Evolutionary conservation across 2,329 filamentous ascomycete species (phyloP), one percentile per base, ranked within the genome.

Genomic region (Bisporella sp.): DNA sequence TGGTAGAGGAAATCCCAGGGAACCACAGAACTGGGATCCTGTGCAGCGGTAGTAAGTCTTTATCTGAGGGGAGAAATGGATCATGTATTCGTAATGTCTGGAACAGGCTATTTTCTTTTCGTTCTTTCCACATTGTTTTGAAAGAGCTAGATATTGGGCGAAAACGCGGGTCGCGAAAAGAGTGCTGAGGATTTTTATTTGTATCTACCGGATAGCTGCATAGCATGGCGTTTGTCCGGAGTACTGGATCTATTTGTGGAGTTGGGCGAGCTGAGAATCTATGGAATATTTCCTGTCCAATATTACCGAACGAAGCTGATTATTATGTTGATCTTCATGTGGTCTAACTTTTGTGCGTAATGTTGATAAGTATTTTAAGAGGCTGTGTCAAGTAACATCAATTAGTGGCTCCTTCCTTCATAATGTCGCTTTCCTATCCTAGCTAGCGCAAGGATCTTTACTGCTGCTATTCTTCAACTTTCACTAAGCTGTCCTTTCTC

Each of bases 21-120:
- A 58, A 45, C 59, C 60, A 12, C 52, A 59, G 44, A 46, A 54
- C 28, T 63, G 60, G 60, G 60, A 62, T 54, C 60, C 60, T 12
- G 60, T 62, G 0, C 55, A 53, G 9, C 52, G 56, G 44, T 58
- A 47, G 29, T 31, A 11, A 31, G 13, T 45, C 21, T 11, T 31
- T 1, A 11, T n/a, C 40, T 12, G 12, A 45, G 28, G n/a, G 12
- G 8, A 30, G 42, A 45, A n/a, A 45, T n/a, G 35, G n/a, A n/a
- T 21, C 21, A 21, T 21, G 21, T 21, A 21, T 21, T 21, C 21
- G 21, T 21, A 21, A 21, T 21, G 21, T 21, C 21, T 21, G 21
- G 21, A 21, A 21, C 21, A 21, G 21, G 21, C 21, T 21, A 21
- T 21, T 21, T 21, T 21, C 21, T 21, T 21, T 21, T 21, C 21